phyloP scores from a whole-genome alignment of 306 rosid genomes.

The Cucurbita pepo region DNA sequence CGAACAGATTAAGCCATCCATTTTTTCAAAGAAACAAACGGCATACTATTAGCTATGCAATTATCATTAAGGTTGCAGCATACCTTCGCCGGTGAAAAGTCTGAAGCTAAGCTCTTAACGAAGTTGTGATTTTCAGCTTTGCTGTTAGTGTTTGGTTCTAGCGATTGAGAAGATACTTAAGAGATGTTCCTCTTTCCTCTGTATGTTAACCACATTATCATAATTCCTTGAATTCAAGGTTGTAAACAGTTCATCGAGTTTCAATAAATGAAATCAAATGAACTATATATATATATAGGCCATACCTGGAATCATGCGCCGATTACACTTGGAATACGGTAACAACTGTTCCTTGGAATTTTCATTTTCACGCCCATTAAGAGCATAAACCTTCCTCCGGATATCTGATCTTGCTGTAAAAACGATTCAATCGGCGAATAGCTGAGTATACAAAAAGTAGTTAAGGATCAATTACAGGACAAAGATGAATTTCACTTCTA shows the following conservation, averaged over 20 bases:
- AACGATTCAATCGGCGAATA: neutral
- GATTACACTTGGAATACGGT: slow-evolving; percentile 16
- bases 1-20: neutral
- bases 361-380: no score
- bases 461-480: neutral
- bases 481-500: neutral
- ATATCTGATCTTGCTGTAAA: slow-evolving; percentile 12
- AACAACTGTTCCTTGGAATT: slow-evolving; percentile 5
- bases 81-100: slow-evolving; percentile 53
- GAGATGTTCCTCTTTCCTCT: slow-evolving; percentile 18
- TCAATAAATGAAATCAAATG: neutral
- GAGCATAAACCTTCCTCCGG: slow-evolving; percentile 37
- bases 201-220: slow-evolving; percentile 7
- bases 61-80: neutral
- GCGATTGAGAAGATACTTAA: slow-evolving; percentile 18
- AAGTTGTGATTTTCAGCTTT: slow-evolving; percentile 3
- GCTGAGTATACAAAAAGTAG: neutral
- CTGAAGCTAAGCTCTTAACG: slow-evolving; percentile 59
- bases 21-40: neutral
- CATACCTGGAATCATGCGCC: slow-evolving; percentile 45
- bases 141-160: slow-evolving; percentile 16
- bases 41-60: neutral
- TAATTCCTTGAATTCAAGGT: slow-evolving; percentile 7
- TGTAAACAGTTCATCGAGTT: no score
- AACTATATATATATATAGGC: neutral